Conservation (phyloP, 2,329 filamentous ascomycete species). For the Lojkania enalia region DNA sequence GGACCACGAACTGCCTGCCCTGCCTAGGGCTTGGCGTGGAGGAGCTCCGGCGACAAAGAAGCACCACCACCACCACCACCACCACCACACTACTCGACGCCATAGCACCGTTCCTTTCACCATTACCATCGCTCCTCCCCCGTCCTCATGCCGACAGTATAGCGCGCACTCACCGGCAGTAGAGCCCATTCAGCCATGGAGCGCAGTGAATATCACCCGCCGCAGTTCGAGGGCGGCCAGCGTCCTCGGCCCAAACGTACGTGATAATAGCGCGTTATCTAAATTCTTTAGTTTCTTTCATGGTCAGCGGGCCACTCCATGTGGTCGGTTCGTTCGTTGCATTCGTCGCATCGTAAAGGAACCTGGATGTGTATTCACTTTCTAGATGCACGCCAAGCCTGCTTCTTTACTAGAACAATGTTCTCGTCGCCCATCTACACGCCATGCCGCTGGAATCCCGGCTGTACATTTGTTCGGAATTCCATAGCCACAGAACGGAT, state of each 20-base stretch:
- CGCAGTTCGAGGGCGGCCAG: constrained; percentile 38
- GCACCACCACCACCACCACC: background rate
- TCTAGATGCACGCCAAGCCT: too few species aligned
- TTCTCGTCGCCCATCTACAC: too few species aligned
- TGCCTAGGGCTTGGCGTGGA: too few species aligned
- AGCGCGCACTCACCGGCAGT: constrained; percentile 7
- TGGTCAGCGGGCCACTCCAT: too few species aligned
- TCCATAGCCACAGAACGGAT: background rate
- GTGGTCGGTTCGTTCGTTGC: too few species aligned
- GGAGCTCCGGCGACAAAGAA: constrained; percentile 1
- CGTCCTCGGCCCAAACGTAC: constrained; percentile 43
- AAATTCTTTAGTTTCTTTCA: too few species aligned
- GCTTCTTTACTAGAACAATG: too few species aligned
- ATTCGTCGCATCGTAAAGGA: too few species aligned
- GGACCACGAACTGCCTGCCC: too few species aligned
- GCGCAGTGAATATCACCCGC: constrained; percentile 39
- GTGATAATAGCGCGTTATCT: too few species aligned
- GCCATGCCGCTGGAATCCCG: too few species aligned
- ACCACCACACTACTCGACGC: background rate
- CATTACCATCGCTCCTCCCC: constrained; percentile 5
- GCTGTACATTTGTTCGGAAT: background rate
- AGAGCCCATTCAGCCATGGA: constrained; percentile 33
- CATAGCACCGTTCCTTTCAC: background rate
- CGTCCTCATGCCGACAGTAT: constrained; percentile 1
- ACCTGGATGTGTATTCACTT: too few species aligned